Percentiles rank a stretch among this genome's conserved stretches.
These are phyloP conservation scores for Macrotyloma uniflorum DNA, from an alignment of 306 rosid species.

Conservation along the genomic window DNA sequence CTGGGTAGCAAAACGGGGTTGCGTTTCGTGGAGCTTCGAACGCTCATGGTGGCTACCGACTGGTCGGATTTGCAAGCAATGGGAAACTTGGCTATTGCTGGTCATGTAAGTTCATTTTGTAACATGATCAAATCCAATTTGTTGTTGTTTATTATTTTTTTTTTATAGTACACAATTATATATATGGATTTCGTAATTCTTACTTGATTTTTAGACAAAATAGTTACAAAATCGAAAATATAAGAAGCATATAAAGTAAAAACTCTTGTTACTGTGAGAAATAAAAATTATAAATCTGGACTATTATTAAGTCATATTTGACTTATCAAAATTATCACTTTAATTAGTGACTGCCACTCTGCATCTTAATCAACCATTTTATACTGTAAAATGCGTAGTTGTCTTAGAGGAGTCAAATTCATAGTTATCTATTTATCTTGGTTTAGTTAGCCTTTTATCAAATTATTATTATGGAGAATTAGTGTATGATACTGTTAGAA, in stretches of 20 bases:
- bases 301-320: background rate
- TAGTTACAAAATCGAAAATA: background rate
- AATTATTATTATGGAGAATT: background rate
- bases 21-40: constrained; percentile 77
- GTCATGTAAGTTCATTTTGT: constrained; percentile 66
- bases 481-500: background rate
- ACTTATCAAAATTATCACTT: background rate
- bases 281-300: background rate
- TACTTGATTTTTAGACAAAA: background rate
- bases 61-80: constrained; percentile 70
- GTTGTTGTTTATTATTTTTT: no score
- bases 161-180: no score
- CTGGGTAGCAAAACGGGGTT: constrained; percentile 40
- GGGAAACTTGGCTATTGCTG: constrained; percentile 83
- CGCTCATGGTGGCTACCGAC: constrained; percentile 88
- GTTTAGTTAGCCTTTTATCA: background rate
- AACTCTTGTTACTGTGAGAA: background rate
- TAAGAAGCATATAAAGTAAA: background rate
- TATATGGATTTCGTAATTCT: no score
- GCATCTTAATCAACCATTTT: background rate
- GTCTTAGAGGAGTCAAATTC: background rate
- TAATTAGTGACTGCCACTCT: background rate
- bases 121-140: background rate
- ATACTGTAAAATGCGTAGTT: background rate
- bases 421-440: background rate